A percentile compares a stretch with the other conserved stretches of the same genome.
These are phyloP conservation scores for Epichloe uncinata DNA, from an alignment of 2,329 filamentous ascomycete species.

Conservation along the genomic window DNA sequence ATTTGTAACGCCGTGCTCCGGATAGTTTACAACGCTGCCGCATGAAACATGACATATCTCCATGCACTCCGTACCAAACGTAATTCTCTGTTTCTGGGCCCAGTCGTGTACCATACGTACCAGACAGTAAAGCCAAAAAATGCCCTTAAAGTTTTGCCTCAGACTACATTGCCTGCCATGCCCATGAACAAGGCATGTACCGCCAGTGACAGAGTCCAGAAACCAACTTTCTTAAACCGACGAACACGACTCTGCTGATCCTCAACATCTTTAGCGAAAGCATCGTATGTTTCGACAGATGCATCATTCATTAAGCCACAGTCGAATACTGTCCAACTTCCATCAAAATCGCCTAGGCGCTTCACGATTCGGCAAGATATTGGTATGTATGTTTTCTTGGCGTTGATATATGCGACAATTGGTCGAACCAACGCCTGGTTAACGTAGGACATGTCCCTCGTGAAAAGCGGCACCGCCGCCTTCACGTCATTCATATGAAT, in stretches of 20 bases:
- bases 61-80: not conserved
- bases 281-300: conserved; percentile 85
- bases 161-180: conserved; percentile 69
- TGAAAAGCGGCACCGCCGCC: conserved; percentile 86
- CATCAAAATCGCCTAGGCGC: conserved; percentile 76
- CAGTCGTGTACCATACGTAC: not conserved
- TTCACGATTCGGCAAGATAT: conserved; percentile 93
- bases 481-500: conserved; percentile 91
- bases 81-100: not conserved
- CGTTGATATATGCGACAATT: conserved; percentile 97
- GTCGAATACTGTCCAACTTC: conserved; percentile 89
- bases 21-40: not conserved
- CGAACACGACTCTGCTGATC: conserved; percentile 77
- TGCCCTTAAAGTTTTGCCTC: not conserved
- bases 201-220: conserved; percentile 88
- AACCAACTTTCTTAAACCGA: conserved; percentile 85
- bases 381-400: conserved; percentile 86
- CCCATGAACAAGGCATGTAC: conserved; percentile 92
- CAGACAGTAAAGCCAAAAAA: too few species aligned
- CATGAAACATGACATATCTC: not conserved
- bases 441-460: conserved; percentile 80
- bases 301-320: conserved; percentile 89
- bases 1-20: not conserved
- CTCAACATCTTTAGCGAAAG: conserved; percentile 82
- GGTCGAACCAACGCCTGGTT: conserved; percentile 91